A percentile compares a stretch with the other conserved stretches of the same genome.
These are phyloP conservation scores for Sporothrix luriei DNA, from an alignment of 2,329 filamentous ascomycete species.

Conservation along the genomic window DNA sequence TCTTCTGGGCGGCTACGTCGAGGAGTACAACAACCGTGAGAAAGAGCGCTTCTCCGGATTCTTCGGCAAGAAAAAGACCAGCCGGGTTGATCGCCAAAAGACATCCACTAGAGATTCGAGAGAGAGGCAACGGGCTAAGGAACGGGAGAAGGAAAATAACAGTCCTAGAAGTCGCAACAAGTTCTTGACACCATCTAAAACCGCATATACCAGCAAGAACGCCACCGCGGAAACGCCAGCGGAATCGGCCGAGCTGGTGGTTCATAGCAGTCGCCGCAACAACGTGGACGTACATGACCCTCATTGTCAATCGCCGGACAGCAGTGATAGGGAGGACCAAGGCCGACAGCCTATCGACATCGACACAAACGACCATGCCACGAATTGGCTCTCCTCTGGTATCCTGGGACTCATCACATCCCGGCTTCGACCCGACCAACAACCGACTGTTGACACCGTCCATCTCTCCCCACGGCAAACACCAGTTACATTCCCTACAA, in stretches of 20 bases:
- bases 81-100: constrained; percentile 24
- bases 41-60: constrained; percentile 5
- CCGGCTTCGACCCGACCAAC: constrained; percentile 57
- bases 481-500: constrained; percentile 33
- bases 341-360: constrained; percentile 26
- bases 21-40: constrained; percentile 25
- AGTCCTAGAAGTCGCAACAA: constrained; percentile 15
- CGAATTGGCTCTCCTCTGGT: constrained; percentile 39
- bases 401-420: constrained; percentile 56
- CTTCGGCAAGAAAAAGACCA: constrained; percentile 23
- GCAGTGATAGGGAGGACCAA: constrained; percentile 23
- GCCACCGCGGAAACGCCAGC: neutral
- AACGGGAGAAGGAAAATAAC: constrained; percentile 9
- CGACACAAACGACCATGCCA: constrained; percentile 38
- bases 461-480: constrained; percentile 26
- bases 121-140: constrained; percentile 23
- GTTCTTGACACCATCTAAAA: neutral
- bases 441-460: constrained; percentile 35
- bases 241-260: constrained; percentile 13
- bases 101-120: constrained; percentile 8
- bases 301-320: neutral
- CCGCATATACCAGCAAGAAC: constrained; percentile 4
- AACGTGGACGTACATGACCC: constrained; percentile 24
- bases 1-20: constrained; percentile 26
- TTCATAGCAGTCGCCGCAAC: constrained; percentile 23